Evolutionary conservation across 2,329 filamentous ascomycete species (phyloP).

Genomic region (Didymella pinodella): DNA sequence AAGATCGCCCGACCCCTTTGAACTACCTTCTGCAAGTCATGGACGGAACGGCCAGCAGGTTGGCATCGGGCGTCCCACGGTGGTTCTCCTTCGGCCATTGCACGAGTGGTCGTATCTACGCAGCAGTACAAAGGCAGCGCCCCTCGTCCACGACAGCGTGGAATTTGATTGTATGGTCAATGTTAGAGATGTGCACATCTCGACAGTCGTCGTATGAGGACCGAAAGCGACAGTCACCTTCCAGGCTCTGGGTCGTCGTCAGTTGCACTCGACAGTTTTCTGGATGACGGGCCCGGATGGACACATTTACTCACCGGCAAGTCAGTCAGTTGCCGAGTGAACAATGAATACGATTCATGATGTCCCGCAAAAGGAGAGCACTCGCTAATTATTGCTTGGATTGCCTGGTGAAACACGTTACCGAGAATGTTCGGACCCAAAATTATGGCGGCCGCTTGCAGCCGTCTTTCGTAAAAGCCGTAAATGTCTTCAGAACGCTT

Average conservation of each 20-base stretch:
- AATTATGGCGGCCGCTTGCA: slow-evolving; percentile 3
- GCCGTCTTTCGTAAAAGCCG: neutral
- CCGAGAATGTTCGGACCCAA: slow-evolving; percentile 6
- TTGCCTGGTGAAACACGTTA: neutral
- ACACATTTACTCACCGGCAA: neutral
- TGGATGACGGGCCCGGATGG: slow-evolving; percentile 1
- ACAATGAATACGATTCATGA: neutral
- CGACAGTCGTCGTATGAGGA: neutral
- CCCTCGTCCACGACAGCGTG: too few relatives aligned
- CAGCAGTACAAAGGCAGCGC: neutral
- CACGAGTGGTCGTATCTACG: neutral
- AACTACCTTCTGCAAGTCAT: slow-evolving; percentile 8
- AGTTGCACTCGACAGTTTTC: neutral
- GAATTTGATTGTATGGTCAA: neutral
- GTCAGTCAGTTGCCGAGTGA: neutral
- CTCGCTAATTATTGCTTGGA: neutral
- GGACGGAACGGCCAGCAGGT: neutral
- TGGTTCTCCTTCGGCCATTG: neutral
- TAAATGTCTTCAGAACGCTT: slow-evolving; percentile 1
- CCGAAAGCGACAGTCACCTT: neutral
- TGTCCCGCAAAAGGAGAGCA: neutral
- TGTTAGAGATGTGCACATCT: neutral
- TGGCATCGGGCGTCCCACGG: neutral
- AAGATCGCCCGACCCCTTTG: neutral
- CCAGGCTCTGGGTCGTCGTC: neutral